phyloP scores from a whole-genome alignment of 2,329 filamentous ascomycete genomes.

The Corinectria fuckeliana region DNA sequence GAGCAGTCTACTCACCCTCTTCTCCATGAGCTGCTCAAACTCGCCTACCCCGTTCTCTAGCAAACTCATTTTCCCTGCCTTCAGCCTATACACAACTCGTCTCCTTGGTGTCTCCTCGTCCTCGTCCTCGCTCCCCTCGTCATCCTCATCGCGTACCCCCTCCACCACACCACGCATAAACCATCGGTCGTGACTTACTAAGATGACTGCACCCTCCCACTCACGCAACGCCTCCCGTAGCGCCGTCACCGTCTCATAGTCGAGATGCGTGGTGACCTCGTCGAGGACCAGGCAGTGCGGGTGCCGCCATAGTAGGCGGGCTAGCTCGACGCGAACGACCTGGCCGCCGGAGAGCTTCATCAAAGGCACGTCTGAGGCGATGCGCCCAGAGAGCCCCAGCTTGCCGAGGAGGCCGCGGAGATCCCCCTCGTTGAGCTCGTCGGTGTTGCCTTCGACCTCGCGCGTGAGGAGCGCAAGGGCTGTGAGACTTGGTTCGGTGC shows the following conservation, averaged over 20 bases:
- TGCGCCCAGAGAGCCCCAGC: constrained; percentile 72
- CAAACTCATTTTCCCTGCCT: constrained; percentile 60
- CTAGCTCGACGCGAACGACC: constrained; percentile 70
- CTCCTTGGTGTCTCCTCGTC: constrained; percentile 53
- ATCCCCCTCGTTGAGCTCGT: constrained; percentile 67
- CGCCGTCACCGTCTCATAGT: constrained; percentile 80
- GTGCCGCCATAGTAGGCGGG: constrained; percentile 69
- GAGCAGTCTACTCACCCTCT: constrained; percentile 57
- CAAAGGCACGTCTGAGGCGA: constrained; percentile 76
- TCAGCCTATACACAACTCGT: constrained; percentile 66
- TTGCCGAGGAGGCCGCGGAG: constrained; percentile 70
- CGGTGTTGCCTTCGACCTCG: constrained; percentile 51
- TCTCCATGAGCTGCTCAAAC: constrained; percentile 70
- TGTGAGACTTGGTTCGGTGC: constrained; percentile 59
- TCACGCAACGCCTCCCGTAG: constrained; percentile 68
- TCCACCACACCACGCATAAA: constrained; percentile 74
- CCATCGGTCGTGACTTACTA: constrained; percentile 85
- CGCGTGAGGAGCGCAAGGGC: constrained; percentile 68
- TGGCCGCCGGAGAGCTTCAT: constrained; percentile 81
- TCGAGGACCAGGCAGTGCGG: constrained; percentile 80
- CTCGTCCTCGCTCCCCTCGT: constrained; percentile 45
- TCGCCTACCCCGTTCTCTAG: constrained; percentile 67
- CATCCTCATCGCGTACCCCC: constrained; percentile 45
- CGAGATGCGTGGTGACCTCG: constrained; percentile 85
- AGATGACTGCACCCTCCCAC: constrained; percentile 77